These are phyloP conservation scores for Fallopia convolvulus DNA, from an alignment of 148 eudicot species.

Conservation along the genomic window DNA sequence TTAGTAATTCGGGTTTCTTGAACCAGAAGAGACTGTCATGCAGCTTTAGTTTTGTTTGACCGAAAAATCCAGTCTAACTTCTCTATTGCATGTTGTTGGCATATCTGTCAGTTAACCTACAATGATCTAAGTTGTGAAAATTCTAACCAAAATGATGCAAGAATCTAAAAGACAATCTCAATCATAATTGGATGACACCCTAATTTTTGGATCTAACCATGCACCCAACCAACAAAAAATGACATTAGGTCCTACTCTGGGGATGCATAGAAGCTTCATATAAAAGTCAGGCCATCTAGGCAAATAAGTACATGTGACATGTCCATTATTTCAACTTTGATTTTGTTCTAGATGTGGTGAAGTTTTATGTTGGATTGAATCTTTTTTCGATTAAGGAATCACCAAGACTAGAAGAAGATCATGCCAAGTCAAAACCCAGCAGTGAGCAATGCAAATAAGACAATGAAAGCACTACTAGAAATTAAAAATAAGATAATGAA, in stretches of 20 bases:
- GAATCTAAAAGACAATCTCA: neutral
- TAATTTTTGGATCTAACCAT: neutral
- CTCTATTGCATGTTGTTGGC: neutral
- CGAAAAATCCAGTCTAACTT: slow-evolving; percentile 31
- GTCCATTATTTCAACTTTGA: neutral
- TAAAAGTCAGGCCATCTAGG: neutral
- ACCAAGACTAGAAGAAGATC: neutral
- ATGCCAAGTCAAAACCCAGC: neutral
- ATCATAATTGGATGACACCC: neutral
- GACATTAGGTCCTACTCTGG: neutral
- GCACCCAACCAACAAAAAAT: neutral
- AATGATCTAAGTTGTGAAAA: neutral
- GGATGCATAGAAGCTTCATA: neutral
- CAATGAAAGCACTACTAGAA: neutral
- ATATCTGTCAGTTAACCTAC: neutral
- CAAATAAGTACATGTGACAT: neutral
- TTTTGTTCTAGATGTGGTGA: neutral
- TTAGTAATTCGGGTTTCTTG: slow-evolving; percentile 75
- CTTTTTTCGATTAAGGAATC: neutral
- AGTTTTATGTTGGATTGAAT: neutral
- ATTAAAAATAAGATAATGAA: neutral
- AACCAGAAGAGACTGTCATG: slow-evolving; percentile 98
- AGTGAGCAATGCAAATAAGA: neutral
- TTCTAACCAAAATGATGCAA: neutral
- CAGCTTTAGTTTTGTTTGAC: slow-evolving; percentile 59